A percentile compares a stretch with the other conserved stretches of the same genome.
Evolutionary conservation across 306 rosid species (phyloP).

Genomic region (Begonia loranthoides): DNA sequence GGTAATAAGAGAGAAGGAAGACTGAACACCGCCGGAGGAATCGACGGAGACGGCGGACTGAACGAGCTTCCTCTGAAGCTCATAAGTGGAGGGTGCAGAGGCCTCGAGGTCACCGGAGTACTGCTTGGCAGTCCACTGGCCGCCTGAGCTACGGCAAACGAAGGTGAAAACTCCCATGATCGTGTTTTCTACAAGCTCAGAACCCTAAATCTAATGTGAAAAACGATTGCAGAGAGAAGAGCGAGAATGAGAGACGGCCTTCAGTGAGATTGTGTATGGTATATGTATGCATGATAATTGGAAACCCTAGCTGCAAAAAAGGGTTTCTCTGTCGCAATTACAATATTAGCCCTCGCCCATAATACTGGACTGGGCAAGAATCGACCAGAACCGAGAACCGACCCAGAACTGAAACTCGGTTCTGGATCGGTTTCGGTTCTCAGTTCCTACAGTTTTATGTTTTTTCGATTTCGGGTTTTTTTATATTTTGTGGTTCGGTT

Average conservation of each 20-base stretch:
- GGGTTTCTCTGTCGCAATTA: no score
- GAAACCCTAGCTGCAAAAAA: slow-evolving; percentile 6
- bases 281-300: not conserved
- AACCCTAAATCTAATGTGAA: slow-evolving; percentile 1
- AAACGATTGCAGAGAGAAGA: not conserved
- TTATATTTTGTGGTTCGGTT: no score
- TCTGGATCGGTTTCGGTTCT: no score
- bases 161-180: slow-evolving; percentile 83
- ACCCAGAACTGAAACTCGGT: no score
- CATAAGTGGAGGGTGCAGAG: slow-evolving; percentile 42
- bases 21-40: slow-evolving; percentile 60
- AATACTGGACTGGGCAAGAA: no score
- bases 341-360: no score
- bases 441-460: no score
- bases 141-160: slow-evolving; percentile 44
- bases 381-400: no score
- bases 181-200: not conserved
- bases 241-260: slow-evolving; percentile 1
- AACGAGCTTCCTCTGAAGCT: slow-evolving; percentile 71
- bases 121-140: slow-evolving; percentile 67
- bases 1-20: slow-evolving; percentile 51
- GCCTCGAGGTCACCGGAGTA: slow-evolving; percentile 61
- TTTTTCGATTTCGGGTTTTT: no score
- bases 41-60: slow-evolving; percentile 49
- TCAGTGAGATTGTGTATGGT: not conserved